A percentile compares a stretch with the other conserved stretches of the same genome.
Evolutionary conservation across 75 land plant species (phyloP).

Genomic region (Sequoia sempervirens): DNA sequence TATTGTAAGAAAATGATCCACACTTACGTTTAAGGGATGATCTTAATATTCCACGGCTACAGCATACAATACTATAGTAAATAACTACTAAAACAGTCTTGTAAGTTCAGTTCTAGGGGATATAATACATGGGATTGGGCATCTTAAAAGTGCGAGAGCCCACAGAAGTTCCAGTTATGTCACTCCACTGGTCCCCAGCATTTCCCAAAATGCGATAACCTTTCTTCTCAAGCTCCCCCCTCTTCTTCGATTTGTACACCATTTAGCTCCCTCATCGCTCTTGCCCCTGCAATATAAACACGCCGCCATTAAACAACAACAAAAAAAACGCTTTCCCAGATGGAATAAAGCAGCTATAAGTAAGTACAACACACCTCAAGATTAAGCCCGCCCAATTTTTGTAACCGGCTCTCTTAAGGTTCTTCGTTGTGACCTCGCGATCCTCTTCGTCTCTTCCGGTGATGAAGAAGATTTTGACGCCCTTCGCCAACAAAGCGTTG

Average conservation of each 20-base stretch:
- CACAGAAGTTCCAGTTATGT: slow-evolving; percentile 12
- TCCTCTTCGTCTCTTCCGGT: slow-evolving; percentile 62
- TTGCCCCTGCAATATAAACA: too few relatives aligned
- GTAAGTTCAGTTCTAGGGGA: neutral
- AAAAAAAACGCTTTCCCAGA: too few relatives aligned
- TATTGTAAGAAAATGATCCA: too few relatives aligned
- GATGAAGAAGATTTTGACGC: slow-evolving; percentile 51
- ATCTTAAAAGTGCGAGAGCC: slow-evolving; percentile 38
- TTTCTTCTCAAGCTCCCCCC: slow-evolving; percentile 6
- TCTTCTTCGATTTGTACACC: too few relatives aligned
- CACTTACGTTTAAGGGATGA: too few relatives aligned
- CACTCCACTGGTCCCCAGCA: slow-evolving; percentile 46
- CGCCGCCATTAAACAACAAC: neutral
- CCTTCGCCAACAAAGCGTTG: slow-evolving; percentile 32
- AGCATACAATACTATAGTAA: too few relatives aligned
- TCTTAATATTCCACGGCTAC: too few relatives aligned
- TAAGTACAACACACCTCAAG: too few relatives aligned
- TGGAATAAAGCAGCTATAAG: neutral
- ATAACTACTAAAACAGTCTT: too few relatives aligned
- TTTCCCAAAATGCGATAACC: slow-evolving; percentile 31
- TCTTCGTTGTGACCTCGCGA: slow-evolving; percentile 45
- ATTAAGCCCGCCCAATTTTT: too few relatives aligned
- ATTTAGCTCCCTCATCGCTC: too few relatives aligned
- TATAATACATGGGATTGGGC: slow-evolving; percentile 39
- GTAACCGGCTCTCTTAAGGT: slow-evolving; percentile 28